phyloP scores from a whole-genome alignment of 176 grass and related monocot species.

The Metroxylon sagu region DNA sequence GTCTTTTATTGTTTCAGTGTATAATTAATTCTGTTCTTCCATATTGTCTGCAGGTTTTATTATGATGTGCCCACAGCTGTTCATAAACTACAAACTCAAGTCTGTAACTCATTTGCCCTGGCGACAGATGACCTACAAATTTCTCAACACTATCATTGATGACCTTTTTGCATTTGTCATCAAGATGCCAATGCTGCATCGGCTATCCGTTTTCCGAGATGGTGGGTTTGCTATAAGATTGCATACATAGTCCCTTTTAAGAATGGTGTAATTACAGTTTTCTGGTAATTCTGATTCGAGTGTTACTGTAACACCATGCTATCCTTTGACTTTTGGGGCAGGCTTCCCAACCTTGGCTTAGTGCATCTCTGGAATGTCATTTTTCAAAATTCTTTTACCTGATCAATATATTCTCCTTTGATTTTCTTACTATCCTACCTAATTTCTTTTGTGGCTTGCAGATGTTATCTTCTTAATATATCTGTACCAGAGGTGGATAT shows the following conservation, averaged over 20 bases:
- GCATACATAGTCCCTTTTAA: not conserved
- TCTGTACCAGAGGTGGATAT: constrained; percentile 90
- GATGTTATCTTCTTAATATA: constrained; percentile 99
- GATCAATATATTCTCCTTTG: not conserved
- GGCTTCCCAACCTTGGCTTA: no score
- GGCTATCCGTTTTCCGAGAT: constrained; percentile 97
- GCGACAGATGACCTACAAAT: constrained; percentile 99
- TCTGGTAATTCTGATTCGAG: no score
- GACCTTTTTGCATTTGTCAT: constrained; percentile 99
- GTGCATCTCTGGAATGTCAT: no score
- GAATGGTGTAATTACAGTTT: not conserved
- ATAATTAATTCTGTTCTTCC: constrained; percentile 10
- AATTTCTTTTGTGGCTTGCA: constrained; percentile 9
- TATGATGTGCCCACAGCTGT: constrained; percentile 99
- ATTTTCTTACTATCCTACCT: not conserved
- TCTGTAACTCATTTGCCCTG: constrained; percentile 97
- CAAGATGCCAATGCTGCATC: constrained; percentile 96
- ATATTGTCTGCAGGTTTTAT: constrained; percentile 67
- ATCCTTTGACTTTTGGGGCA: no score
- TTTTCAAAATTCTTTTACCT: no score
- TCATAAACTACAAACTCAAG: constrained; percentile 98
- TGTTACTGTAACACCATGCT: no score
- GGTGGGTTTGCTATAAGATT: constrained; percentile 34
- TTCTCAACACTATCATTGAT: constrained; percentile 98
- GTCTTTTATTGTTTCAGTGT: no score